Evolutionary conservation across 2,329 filamentous ascomycete species (phyloP), one percentile per base, ranked within the genome.

Genomic region (Paramyrothecium sp.): DNA sequence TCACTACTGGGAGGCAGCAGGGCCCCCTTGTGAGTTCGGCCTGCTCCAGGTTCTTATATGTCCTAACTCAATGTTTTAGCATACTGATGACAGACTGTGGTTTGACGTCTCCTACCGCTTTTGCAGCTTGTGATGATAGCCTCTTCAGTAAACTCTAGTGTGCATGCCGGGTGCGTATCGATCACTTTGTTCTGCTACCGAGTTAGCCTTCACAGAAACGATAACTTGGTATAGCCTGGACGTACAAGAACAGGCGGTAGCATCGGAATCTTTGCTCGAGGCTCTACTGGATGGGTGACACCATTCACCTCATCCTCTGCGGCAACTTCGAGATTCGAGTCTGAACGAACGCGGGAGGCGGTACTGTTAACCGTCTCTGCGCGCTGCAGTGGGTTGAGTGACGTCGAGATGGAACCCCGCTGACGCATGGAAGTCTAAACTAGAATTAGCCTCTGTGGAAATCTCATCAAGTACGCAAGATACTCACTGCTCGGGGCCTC

Each of bases 91-190:
- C 20, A 49, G 16, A 8, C 47, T 7, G 8, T 11, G 12, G 47
- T 8, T 13, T 49, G 12, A 8, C 7, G 20, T 51, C 54, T 80
- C 88, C 73, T 79, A 96, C 94, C 94, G 75, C 88, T 90, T 70
- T 92, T 90, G 76, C 92, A 97, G 63, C 91, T 92, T 38, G 92
- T 97, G 68, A 98, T 88, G 63, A 99, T 97, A 61, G 89, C 89
- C 66, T 96, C 89, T 71, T 97, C 89, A 55, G 94, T 93, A 67
- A 99, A 99, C n/a, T 88, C 90, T 44, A 99, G 75, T 89, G 93
- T 97, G 71, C 87, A 91, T 50, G 96, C 80, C 54, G 93, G 92
- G 73, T 98, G 92, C 59, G 88, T 86, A 71, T 97, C 92, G 38
- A 97, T 86, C 13, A 84, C 79, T 73, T 97, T 97, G 51, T 89